Base-by-base conservation (phyloP, 768 basidiomycete genomes). In the Cyathus striatus region DNA sequence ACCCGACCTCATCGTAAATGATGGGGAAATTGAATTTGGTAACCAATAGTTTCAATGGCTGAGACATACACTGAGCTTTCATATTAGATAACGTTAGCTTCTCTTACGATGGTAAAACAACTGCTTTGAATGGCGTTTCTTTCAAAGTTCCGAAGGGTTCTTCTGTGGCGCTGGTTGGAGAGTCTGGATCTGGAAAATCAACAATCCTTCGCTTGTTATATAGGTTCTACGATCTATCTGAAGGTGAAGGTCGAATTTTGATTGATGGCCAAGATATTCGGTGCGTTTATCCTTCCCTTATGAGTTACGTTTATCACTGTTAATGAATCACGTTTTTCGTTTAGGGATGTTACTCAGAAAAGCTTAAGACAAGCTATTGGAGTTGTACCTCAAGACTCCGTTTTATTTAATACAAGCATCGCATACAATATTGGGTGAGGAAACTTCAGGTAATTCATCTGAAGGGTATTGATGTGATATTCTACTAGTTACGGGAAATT, bases 1-100 rank as follows among this genome's bases (percentile, higher is more conserved):
- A 6, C 72, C 78, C 12, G 81, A 90, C 38, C 73, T 96, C 20
- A 66, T 83, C 35, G 75, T 90, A 6, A 65, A 77, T 14, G 72
- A 82, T 40, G 84, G 92, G 3, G 81, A 85, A 58, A 86, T 97
- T 55, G 90, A 90, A 57, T 96, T 98, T 58, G 84, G 89, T 89
- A 40, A 33, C 78, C 65, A 12, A 17, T 12, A 12, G 18, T 4
- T 38, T 26, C 22, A 12, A 24, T 44, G 6, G 40, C 14, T 33
- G n/a, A n/a, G 40, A 40, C 21, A 37, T 9, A 9, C 14, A 37
- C 9, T 37, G 22, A 41, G 30, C 18, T 17, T 12, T 13, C 35
- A 43, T 22, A 46, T 43, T 46, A 90, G 86, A 90, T 21, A 81
- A 95, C 52, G 94, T 95, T 50, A 73, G 62, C 51, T 93, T 97